phyloP scores from a whole-genome alignment of 352 stramenopile genomes.

The Phytophthora hybrid region DNA sequence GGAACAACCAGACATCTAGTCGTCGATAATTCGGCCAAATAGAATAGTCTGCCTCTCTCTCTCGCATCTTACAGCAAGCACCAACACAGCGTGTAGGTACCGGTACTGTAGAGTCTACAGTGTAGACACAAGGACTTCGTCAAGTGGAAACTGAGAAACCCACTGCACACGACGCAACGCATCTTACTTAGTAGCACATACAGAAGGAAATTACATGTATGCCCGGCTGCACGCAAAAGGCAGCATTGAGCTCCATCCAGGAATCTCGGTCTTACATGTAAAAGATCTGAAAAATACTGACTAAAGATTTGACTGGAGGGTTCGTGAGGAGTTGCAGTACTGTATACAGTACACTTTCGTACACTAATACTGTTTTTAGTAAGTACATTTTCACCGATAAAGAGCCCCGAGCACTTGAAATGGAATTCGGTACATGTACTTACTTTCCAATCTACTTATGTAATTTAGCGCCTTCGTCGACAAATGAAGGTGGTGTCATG shows the following conservation, averaged over 20 bases:
- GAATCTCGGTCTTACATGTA: background rate
- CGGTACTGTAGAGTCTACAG: too few relatives aligned
- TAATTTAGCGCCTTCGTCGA: conserved; percentile 2
- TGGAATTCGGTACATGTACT: too few relatives aligned
- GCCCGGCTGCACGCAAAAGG: conserved; percentile 8
- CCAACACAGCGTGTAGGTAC: too few relatives aligned
- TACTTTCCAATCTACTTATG: background rate
- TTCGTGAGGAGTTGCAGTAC: background rate
- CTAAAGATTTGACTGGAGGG: conserved; percentile 3
- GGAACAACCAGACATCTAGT: too few relatives aligned
- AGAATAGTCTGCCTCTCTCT: too few relatives aligned
- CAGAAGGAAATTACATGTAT: background rate
- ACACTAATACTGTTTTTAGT: too few relatives aligned
- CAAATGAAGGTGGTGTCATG: background rate
- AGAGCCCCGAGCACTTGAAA: too few relatives aligned
- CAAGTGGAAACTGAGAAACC: background rate
- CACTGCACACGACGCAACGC: background rate
- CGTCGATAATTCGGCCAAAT: too few relatives aligned
- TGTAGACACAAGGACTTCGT: too few relatives aligned
- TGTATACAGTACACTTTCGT: too few relatives aligned
- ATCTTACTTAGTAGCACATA: background rate
- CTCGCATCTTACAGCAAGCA: too few relatives aligned
- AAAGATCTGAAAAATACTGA: conserved; percentile 23
- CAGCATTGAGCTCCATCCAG: conserved; percentile 16
- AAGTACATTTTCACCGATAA: too few relatives aligned